Evolutionary conservation across 108 stramenopile species (phyloP).

Genomic region (Nitzschia palea): DNA sequence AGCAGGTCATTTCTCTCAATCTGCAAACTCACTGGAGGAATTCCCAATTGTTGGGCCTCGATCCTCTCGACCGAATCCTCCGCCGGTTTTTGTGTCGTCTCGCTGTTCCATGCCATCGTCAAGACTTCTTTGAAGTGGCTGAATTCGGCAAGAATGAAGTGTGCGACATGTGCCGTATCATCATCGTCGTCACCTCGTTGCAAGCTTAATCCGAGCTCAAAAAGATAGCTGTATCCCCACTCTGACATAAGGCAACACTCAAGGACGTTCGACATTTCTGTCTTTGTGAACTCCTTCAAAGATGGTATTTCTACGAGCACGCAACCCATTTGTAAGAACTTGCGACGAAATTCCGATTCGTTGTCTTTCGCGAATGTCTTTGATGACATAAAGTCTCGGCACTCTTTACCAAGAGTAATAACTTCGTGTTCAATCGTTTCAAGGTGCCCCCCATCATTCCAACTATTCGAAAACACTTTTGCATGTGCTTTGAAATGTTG

Average conservation of each 20-base stretch:
- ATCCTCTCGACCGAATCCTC: conserved; percentile 53
- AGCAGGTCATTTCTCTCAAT: conserved; percentile 40
- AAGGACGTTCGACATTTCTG: conserved; percentile 47
- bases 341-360: conserved; percentile 45
- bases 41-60: conserved; percentile 17
- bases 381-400: conserved; percentile 24
- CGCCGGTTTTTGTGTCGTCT: conserved; percentile 56
- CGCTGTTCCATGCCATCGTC: conserved; percentile 68
- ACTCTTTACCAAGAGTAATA: conserved; percentile 37
- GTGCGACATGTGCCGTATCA: conserved; percentile 49
- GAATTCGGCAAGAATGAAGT: conserved; percentile 53
- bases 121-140: conserved; percentile 63
- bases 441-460: conserved; percentile 54
- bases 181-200: conserved; percentile 41
- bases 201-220: conserved; percentile 57
- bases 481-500: conserved; percentile 43
- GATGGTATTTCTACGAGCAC: conserved; percentile 54
- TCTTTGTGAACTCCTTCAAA: conserved; percentile 47
- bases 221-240: conserved; percentile 62
- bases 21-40: not conserved
- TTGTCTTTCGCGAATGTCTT: conserved; percentile 42
- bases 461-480: conserved; percentile 46
- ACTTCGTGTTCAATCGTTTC: conserved; percentile 48
- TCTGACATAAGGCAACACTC: conserved; percentile 47
- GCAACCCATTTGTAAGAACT: conserved; percentile 52